phyloP scores from a whole-genome alignment of 2,329 filamentous ascomycete genomes.

The Penicillium olsonii region DNA sequence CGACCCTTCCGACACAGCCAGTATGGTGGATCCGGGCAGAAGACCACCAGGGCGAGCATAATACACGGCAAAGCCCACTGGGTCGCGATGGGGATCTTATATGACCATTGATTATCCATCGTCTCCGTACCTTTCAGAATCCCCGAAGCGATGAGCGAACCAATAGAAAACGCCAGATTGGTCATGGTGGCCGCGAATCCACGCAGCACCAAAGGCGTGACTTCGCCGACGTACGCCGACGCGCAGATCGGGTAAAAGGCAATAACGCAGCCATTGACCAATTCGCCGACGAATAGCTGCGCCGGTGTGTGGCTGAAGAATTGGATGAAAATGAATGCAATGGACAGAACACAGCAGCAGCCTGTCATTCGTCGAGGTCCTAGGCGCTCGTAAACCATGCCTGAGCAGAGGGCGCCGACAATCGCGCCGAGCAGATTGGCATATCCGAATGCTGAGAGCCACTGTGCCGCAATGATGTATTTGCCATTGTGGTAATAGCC shows the following conservation, averaged over 20 bases:
- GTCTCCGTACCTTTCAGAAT: slow-evolving; percentile 28
- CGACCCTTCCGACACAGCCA: slow-evolving; percentile 27
- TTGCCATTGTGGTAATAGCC: slow-evolving; percentile 28
- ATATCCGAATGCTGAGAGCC: slow-evolving; percentile 31
- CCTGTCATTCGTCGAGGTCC: slow-evolving; percentile 29
- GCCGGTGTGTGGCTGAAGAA: slow-evolving; percentile 61
- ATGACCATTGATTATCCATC: slow-evolving; percentile 19
- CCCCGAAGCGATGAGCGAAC: slow-evolving; percentile 35
- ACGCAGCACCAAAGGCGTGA: slow-evolving; percentile 32
- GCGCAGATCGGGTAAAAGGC: slow-evolving; percentile 62
- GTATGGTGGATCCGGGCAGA: slow-evolving; percentile 29
- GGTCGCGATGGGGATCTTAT: slow-evolving; percentile 28
- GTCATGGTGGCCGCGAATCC: slow-evolving; percentile 32
- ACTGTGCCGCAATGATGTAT: slow-evolving; percentile 27
- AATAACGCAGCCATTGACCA: slow-evolving; percentile 63
- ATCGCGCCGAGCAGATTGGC: slow-evolving; percentile 29
- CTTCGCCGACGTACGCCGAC: slow-evolving; percentile 37
- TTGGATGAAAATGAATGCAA: slow-evolving; percentile 61
- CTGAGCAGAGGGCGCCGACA: slow-evolving; percentile 27
- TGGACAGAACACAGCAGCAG: slow-evolving; percentile 29
- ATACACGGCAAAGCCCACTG: slow-evolving; percentile 27
- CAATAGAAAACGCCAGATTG: slow-evolving; percentile 34
- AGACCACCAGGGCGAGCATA: slow-evolving; percentile 22
- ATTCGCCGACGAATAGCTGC: slow-evolving; percentile 61
- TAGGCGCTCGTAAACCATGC: slow-evolving; percentile 29